Conservation (phyloP, 441 rosid genomes). For the Cnidoscolus chayamansa region DNA sequence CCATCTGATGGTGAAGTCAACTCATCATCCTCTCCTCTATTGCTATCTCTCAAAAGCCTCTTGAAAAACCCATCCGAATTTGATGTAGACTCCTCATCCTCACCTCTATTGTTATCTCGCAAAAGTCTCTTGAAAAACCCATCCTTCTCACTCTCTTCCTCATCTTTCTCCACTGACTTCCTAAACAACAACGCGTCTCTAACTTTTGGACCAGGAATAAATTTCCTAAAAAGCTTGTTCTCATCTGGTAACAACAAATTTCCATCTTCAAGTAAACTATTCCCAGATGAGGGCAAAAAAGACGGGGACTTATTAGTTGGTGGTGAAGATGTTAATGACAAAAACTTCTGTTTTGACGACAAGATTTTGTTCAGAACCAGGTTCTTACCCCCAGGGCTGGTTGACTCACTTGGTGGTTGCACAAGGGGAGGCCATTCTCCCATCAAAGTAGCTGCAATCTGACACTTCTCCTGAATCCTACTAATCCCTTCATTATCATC, state of each 20-base stretch:
- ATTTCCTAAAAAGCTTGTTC: conserved; percentile 79
- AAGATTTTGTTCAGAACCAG: conserved; percentile 76
- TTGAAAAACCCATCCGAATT: conserved; percentile 92
- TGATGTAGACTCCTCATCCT: conserved; percentile 67
- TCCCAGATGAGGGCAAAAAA: conserved; percentile 61
- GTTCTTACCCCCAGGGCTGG: conserved; percentile 81
- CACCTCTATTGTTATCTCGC: conserved; percentile 61
- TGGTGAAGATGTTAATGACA: conserved; percentile 79
- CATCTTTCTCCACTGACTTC: conserved; percentile 90
- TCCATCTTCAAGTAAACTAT: conserved; percentile 59
- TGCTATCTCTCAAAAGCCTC: conserved; percentile 65
- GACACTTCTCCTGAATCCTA: conserved; percentile 97
- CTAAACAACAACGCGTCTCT: conserved; percentile 95
- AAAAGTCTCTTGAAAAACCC: conserved; percentile 89
- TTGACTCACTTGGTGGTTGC: conserved; percentile 42
- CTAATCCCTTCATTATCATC: conserved; percentile 96
- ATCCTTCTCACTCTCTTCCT: conserved; percentile 82
- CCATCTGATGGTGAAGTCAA: conserved; percentile 69
- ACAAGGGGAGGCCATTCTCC: conserved; percentile 91
- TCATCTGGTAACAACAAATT: conserved; percentile 68
- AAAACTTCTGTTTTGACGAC: conserved; percentile 82
- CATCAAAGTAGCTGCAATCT: conserved; percentile 90
- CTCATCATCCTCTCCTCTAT: conserved; percentile 80
- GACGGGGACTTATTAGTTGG: conserved; percentile 64
- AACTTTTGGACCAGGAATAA: conserved; percentile 87